These are phyloP conservation scores for Calocybe indica DNA, from an alignment of 768 basidiomycete species.

Conservation along the genomic window DNA sequence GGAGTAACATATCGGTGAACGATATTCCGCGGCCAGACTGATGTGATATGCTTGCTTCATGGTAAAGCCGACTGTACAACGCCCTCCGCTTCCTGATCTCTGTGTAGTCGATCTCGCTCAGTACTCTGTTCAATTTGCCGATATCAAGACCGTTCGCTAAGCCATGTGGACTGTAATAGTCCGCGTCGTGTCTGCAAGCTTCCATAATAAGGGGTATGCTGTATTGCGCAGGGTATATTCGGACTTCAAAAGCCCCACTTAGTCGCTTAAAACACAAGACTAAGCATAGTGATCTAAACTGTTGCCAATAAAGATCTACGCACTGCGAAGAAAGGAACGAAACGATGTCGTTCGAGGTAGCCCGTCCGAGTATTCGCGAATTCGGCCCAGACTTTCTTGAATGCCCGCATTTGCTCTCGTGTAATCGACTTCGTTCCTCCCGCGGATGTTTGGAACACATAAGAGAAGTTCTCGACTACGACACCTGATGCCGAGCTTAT, in stretches of 20 bases:
- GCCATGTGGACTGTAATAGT: constrained; percentile 24
- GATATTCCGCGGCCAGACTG: constrained; percentile 77
- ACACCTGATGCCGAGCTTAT: constrained; percentile 45
- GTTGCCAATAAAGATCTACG: constrained; percentile 20
- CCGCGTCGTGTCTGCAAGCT: constrained; percentile 32
- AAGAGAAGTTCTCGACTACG: constrained; percentile 93
- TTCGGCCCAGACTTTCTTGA: constrained; percentile 92
- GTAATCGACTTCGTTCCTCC: constrained; percentile 78
- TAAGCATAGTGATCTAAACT: neutral
- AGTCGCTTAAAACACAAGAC: constrained; percentile 48
- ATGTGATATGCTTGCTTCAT: constrained; percentile 77
- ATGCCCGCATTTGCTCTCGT: constrained; percentile 87
- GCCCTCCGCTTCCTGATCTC: constrained; percentile 61
- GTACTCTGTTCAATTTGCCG: constrained; percentile 46
- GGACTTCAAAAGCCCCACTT: constrained; percentile 82
- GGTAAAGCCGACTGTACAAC: constrained; percentile 72
- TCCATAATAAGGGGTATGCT: constrained; percentile 56
- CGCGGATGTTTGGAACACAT: constrained; percentile 85
- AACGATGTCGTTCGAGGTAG: constrained; percentile 61
- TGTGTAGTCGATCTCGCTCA: constrained; percentile 61
- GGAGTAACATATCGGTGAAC: constrained; percentile 82
- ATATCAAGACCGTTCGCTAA: constrained; percentile 56
- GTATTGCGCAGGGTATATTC: constrained; percentile 72
- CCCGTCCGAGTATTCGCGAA: constrained; percentile 78
- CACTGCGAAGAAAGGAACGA: constrained; percentile 80